Evolutionary conservation across 345 rosid species (phyloP).

Genomic region (Linum trigynum): DNA sequence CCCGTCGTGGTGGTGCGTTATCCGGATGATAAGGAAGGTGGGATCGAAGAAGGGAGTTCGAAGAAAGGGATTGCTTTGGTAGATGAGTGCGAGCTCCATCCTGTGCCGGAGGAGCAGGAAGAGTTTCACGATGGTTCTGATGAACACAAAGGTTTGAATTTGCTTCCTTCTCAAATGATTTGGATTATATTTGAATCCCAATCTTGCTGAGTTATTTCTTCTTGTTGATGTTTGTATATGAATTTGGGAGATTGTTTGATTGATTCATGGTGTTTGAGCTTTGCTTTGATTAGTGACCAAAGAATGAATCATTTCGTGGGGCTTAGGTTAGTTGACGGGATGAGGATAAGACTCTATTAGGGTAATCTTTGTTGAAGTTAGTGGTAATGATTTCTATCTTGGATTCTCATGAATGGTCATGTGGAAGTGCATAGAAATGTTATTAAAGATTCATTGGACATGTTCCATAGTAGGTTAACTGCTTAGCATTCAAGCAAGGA

Average conservation of each 20-base stretch:
- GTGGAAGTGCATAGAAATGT: no score
- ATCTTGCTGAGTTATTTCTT: neutral
- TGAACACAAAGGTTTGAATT: neutral
- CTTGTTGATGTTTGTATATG: no score
- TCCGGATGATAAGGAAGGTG: neutral
- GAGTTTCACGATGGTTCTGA: neutral
- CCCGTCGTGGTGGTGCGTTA: neutral
- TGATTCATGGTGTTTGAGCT: no score
- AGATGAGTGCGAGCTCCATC: neutral
- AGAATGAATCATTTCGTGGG: neutral
- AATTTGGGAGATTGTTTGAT: no score
- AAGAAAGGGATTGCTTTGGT: neutral
- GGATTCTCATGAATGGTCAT: no score
- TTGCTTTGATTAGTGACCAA: neutral
- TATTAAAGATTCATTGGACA: no score
- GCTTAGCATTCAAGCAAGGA: no score
- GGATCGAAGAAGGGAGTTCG: neutral
- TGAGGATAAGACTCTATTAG: no score
- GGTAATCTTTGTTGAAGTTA: no score
- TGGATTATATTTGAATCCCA: neutral
- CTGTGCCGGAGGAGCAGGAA: neutral
- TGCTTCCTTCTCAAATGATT: neutral
- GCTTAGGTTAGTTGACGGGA: no score
- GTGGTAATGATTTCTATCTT: no score
- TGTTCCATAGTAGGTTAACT: no score